phyloP scores from a whole-genome alignment of 495 filamentous ascomycete species.

The Sphaerosporella brunnea region DNA sequence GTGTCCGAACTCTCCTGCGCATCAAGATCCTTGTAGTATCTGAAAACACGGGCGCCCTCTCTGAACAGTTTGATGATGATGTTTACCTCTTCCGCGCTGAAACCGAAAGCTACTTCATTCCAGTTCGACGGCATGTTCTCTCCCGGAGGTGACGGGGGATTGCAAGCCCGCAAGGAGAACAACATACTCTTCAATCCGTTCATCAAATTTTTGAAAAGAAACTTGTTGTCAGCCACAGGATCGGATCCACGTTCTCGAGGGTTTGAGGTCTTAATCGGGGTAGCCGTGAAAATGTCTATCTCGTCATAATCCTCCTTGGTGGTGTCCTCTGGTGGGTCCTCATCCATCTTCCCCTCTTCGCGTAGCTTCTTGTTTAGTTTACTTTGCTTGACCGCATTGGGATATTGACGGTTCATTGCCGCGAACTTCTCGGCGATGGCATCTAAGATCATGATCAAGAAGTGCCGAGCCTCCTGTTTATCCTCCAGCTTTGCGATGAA shows the following conservation, averaged over 20 bases:
- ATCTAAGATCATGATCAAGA: constrained; percentile 90
- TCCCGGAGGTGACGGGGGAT: constrained; percentile 53
- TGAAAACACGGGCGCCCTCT: constrained; percentile 85
- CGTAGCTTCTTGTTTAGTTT: constrained; percentile 47
- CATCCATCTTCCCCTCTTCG: constrained; percentile 53
- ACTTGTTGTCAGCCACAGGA: constrained; percentile 97
- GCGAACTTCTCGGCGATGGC: constrained; percentile 97
- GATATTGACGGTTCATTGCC: constrained; percentile 89
- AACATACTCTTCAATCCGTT: constrained; percentile 93
- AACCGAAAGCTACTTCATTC: constrained; percentile 84
- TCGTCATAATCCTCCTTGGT: constrained; percentile 63
- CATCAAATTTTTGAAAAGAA: constrained; percentile 95
- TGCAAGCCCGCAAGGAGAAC: constrained; percentile 83
- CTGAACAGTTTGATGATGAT: constrained; percentile 95
- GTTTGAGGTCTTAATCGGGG: constrained; percentile 87
- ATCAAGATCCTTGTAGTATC: constrained; percentile 75
- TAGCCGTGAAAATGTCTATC: constrained; percentile 90
- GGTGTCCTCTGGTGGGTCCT: constrained; percentile 43
- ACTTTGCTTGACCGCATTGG: constrained; percentile 83
- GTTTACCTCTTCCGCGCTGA: constrained; percentile 89
- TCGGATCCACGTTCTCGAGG: constrained; percentile 79
- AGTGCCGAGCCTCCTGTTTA: constrained; percentile 84
- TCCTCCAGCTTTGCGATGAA: constrained; percentile 81
- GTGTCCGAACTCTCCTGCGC: constrained; percentile 58
- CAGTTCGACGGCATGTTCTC: constrained; percentile 69